Evolutionary conservation across 208 protist genomes (phyloP).

Genomic region (Trypanosoma grayi): DNA sequence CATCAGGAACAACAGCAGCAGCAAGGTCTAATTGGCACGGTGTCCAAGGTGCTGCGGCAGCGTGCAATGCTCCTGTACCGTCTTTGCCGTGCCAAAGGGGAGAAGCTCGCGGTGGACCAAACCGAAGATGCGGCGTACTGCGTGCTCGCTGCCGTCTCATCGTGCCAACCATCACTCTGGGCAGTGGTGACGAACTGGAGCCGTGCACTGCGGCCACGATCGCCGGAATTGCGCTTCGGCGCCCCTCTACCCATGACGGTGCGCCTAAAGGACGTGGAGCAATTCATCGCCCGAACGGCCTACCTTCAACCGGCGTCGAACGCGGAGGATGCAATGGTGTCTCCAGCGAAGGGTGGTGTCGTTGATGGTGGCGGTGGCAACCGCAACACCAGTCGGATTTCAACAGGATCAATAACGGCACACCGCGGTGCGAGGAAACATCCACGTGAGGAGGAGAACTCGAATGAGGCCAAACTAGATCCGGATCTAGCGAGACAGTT

Average conservation of each 20-base stretch:
- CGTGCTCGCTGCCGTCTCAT: constrained; percentile 47
- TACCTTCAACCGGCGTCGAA: constrained; percentile 23
- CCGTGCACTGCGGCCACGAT: constrained; percentile 38
- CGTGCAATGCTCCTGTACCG: constrained; percentile 62
- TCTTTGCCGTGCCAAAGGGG: constrained; percentile 39
- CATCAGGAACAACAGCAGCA: neutral
- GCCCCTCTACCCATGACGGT: constrained; percentile 37
- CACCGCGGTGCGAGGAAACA: neutral
- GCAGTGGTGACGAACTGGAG: constrained; percentile 35
- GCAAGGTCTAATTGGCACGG: constrained; percentile 12
- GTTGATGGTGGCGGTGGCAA: neutral
- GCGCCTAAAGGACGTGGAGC: constrained; percentile 42
- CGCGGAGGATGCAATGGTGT: neutral
- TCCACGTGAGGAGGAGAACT: constrained; percentile 8
- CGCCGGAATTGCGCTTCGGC: constrained; percentile 42
- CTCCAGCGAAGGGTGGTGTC: neutral
- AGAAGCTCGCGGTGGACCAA: constrained; percentile 21
- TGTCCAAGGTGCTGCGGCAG: constrained; percentile 25
- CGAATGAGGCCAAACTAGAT: neutral
- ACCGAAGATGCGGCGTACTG: constrained; percentile 67
- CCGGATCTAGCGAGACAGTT: constrained; percentile 5
- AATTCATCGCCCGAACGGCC: constrained; percentile 49
- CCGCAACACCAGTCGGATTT: no score
- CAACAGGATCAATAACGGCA: no score
- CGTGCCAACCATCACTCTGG: constrained; percentile 47